Evolutionary conservation across 176 grass and related monocot species (phyloP), one percentile per base, ranked within the genome.

Genomic region (Areca catechu): DNA sequence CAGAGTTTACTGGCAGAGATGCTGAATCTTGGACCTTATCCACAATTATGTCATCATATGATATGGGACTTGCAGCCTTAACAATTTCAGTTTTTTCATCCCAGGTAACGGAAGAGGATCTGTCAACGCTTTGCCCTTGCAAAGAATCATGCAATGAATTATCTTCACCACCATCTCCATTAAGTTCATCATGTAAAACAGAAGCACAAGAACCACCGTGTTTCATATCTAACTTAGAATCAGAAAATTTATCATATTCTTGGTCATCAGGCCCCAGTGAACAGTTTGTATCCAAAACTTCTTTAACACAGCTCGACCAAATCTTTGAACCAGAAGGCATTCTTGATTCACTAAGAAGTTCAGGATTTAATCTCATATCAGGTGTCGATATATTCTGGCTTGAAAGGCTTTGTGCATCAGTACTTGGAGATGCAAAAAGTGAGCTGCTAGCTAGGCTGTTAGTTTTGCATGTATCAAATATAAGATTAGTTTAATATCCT

Each of bases 301-400:
- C 74, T 22, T 85, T 87, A 34, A 80, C 58, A 18, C 71, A 85
- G 77, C 84, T 98, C 49, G 76, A 48, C 19, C 71, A 78, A 34
- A 79, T 23, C 75, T 88, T 93, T 17, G 79, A 98, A 75, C 75
- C 83, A 77, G 86, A 80, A 9, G 94, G 92, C 68, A 84, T 80
- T 29, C 27, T 29, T 71, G 88, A 89, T 76, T 88, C 82, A 83
- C 93, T 98, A 73, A 80, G 64, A 79, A 88, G 60, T 19, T 88
- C 93, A 71, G 67, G 64, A 72, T 95, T 90, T 51, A 76, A 76
- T 73, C 60, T 74, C 56, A 66, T 59, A 61, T 87, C 86, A 65
- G 68, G 58, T 53, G 71, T 71, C 53, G 81, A 98, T 63, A 65
- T 88, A 80, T 98, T 80, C 58, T 98, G 81, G 27, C 24, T 29